Evolutionary conservation across 176 grass and related monocot species (phyloP).

Genomic region (Hordeum marinum): DNA sequence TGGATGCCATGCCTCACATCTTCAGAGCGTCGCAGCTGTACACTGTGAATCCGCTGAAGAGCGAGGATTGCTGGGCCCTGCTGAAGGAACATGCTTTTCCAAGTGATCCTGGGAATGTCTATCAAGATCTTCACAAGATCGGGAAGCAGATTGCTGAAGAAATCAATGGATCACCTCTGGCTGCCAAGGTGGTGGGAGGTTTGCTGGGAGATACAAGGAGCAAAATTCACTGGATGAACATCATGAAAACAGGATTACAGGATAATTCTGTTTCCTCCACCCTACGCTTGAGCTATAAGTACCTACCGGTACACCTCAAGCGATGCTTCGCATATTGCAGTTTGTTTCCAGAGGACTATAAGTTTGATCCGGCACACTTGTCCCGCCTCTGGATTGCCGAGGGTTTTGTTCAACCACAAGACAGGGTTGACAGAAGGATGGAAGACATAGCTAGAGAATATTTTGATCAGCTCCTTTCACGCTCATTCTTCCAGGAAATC

Average conservation of each 20-base stretch:
- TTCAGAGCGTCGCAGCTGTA: not conserved
- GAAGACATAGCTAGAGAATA: constrained; percentile 29
- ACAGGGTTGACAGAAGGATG: not conserved
- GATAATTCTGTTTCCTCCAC: not conserved
- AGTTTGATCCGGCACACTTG: not conserved
- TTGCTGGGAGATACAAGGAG: not conserved
- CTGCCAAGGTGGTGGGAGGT: not conserved
- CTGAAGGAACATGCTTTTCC: not conserved
- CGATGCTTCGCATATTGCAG: constrained; percentile 8
- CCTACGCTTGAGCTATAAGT: not conserved
- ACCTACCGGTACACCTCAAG: constrained; percentile 1
- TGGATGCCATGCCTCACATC: not conserved
- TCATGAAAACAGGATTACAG: not conserved
- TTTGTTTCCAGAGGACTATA: not conserved
- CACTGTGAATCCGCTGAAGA: not conserved
- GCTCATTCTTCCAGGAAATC: constrained; percentile 15
- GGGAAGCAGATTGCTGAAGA: not conserved
- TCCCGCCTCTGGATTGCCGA: constrained; percentile 10
- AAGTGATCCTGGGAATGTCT: not conserved
- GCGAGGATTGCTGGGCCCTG: not conserved
- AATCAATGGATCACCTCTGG: constrained; percentile 4
- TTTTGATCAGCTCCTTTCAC: constrained; percentile 5
- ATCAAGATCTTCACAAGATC: not conserved
- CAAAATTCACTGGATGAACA: not conserved
- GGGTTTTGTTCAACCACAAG: constrained; percentile 7